phyloP scores from a whole-genome alignment of 345 rosid species.

The Capsella bursapastoris region DNA sequence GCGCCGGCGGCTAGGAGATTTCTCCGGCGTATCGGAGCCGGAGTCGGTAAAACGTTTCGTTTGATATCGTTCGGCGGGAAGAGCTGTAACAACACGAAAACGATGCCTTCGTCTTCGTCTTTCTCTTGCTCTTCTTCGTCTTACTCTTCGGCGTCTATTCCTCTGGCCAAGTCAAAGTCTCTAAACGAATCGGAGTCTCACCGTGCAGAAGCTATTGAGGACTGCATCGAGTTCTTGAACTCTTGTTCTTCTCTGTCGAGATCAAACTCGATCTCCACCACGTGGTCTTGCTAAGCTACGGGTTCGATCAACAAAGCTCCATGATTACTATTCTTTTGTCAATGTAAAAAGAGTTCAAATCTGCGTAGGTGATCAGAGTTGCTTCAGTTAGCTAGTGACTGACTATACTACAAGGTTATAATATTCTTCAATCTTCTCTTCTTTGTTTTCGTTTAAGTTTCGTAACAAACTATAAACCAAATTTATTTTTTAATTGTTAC shows the following conservation, averaged over 20 bases:
- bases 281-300: constrained; percentile 48
- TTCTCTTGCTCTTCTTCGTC: constrained; percentile 54
- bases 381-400: constrained; percentile 13
- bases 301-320: constrained; percentile 8
- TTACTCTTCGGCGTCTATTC: constrained; percentile 41
- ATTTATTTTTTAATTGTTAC: not conserved
- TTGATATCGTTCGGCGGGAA: constrained; percentile 50
- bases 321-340: not conserved
- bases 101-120: constrained; percentile 20
- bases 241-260: constrained; percentile 75
- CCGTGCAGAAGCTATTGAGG: constrained; percentile 85
- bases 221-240: constrained; percentile 90
- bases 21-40: constrained; percentile 57
- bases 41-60: constrained; percentile 56
- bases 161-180: constrained; percentile 69
- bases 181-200: constrained; percentile 73
- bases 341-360: constrained; percentile 16
- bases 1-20: constrained; percentile 45
- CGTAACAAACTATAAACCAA: constrained; percentile 23
- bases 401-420: not conserved
- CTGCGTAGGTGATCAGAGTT: constrained; percentile 16
- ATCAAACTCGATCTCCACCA: constrained; percentile 66
- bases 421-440: not conserved
- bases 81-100: constrained; percentile 5
- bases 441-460: not conserved